These are phyloP conservation scores for Russula lepida DNA, from an alignment of 768 basidiomycete species.

Conservation along the genomic window DNA sequence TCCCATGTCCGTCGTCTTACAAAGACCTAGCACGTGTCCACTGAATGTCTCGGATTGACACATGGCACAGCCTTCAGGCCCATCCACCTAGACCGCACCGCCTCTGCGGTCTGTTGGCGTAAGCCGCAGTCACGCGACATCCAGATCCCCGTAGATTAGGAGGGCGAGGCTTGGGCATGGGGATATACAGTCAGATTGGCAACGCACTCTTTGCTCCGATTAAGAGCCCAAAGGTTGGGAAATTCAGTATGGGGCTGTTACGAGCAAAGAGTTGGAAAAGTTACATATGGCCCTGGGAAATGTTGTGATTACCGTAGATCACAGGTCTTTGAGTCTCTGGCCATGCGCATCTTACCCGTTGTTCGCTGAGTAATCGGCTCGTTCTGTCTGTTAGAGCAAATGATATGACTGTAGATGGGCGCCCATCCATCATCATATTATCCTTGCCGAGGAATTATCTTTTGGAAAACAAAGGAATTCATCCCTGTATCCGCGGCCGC, in stretches of 20 bases:
- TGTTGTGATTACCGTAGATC: neutral
- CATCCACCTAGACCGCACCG: neutral
- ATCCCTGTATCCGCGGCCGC: neutral
- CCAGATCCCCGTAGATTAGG: neutral
- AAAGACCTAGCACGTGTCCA: neutral
- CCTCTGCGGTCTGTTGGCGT: neutral
- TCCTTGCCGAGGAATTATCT: neutral
- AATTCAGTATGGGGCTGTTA: neutral
- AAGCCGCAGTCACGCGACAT: neutral
- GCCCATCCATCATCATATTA: neutral
- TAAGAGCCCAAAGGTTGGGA: neutral
- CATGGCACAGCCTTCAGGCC: slow-evolving; percentile 8
- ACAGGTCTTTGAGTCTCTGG: neutral
- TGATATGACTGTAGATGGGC: neutral
- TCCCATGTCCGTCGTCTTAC: neutral
- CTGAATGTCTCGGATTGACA: neutral
- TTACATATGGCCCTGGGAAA: neutral
- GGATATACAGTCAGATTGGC: neutral
- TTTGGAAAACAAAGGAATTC: neutral
- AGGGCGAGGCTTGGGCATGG: neutral
- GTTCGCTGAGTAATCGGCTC: neutral
- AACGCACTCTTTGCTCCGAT: slow-evolving; percentile 1
- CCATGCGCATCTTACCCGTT: neutral
- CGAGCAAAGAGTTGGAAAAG: neutral
- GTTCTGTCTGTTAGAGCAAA: neutral